Evolutionary conservation across 2,329 filamentous ascomycete genomes (phyloP), one percentile per base, ranked within the genome.

Genomic region (Colletotrichum sansevieriae): DNA sequence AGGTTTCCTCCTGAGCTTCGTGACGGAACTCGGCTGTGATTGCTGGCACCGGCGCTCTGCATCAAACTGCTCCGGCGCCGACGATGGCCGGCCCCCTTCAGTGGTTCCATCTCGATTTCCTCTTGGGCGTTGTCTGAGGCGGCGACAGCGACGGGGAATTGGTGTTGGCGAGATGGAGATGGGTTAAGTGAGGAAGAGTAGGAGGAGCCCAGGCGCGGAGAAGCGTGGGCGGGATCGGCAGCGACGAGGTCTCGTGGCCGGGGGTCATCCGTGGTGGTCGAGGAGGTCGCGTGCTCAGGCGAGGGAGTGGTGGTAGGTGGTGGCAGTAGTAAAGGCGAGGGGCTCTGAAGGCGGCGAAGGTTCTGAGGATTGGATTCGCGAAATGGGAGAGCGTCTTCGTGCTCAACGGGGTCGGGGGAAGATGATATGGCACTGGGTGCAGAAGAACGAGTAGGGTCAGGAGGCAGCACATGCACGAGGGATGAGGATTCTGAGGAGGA

Each of bases 31-130:
- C 76, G 72, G 58, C 59, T 60, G 35, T 69, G 60, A 71, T 70
- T 44, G 44, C 72, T 72, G 15, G 74, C 62, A 65, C 73, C 75
- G 51, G 73, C 75, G 22, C 81, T 79, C 70, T 81, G 82, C 74
- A 84, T 84, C 25, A 88, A 77, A 71, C 85, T 88, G 79, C 86
- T 88, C 67, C 85, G 82, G 52, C 87, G 85, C 68, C 86, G 83
- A 47, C 85, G 83, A 74, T 88, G 86, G 73, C 85, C 82, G n/a
- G 76, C 74, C 2, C 81, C 78, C 44, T 76, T 76, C 71, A 88
- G 81, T 43, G 85, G 78, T 70, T 84, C 85, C 85, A 88, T 88
- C 79, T 89, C 86, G 72, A 88, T 86, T 70, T 83, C 81, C 72
- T 81, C 78, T 29, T 35, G n/a, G 7, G 2, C 20, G 47, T 33